Evolutionary conservation across 306 rosid species (phyloP), one percentile per base, ranked within the genome.

Genomic region (Crataegus laevigata): DNA sequence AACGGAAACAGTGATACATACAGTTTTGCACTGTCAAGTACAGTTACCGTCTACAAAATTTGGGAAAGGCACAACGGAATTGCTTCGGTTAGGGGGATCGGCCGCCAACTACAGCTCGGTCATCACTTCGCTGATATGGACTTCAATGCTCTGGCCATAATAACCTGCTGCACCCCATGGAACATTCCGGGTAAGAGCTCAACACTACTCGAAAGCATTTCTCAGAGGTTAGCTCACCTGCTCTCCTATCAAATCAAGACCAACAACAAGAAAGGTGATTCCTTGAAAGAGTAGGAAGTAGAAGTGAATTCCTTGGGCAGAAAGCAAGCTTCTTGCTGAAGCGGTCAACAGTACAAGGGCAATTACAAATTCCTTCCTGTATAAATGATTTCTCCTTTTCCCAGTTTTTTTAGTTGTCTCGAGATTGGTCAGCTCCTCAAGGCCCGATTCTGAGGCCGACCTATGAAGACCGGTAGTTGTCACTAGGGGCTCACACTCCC

Each of bases 281-380:
- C 99, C 99, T 81, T 94, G 99, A 85, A 94, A 92, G 78, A 94
- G 80, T 57, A 94, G 86, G 85, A 94, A 94, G 89, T 92, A 94
- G 88, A 94, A 94, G 85, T 94, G 99, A 87, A 94, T 88, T 80
- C 97, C 99, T 84, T 94, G 97, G 9, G 99, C 99, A 72, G 99
- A 94, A 71, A 94, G 80, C 82, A 94, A 83, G 83, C 99, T 92
- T 88, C 97, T 90, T 69, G 85, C 89, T 4, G 99, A 86, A 75
- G 99, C 97, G 1, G 96, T 80, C 75, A 94, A 84, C 85, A 94
- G 83, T 77, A 94, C 86, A 78, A 94, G 80, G 61, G 99, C 96
- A 59, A 94, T 96, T 61, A 91, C 91, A 63, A 94, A 96, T 81
- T 94, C 99, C 84, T 90, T 94, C 88, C 96, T 83, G 85, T 88